Conservation (phyloP, 192 early-diverging fungal species). For the Podila verticillata region DNA sequence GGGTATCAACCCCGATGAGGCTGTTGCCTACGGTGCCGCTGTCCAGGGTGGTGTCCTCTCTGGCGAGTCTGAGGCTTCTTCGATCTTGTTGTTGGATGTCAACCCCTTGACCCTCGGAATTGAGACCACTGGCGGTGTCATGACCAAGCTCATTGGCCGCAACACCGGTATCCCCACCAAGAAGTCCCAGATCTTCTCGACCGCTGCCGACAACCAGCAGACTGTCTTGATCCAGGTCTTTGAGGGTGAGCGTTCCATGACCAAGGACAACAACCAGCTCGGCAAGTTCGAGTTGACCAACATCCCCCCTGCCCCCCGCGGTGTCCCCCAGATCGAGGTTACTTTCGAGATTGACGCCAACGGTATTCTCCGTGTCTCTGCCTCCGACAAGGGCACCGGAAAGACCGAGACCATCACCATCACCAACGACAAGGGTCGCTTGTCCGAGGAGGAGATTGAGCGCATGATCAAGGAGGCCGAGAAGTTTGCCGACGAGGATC, state of each 20-base stretch:
- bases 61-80: conserved; percentile 71
- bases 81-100: conserved; percentile 90
- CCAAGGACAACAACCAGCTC: conserved; percentile 98
- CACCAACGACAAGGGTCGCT: conserved; percentile 96
- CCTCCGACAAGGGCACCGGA: conserved; percentile 95
- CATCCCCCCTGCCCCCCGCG: conserved; percentile 94
- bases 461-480: conserved; percentile 98
- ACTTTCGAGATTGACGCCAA: conserved; percentile 96
- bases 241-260: conserved; percentile 96
- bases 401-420: conserved; percentile 97
- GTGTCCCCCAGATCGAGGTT: conserved; percentile 97
- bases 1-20: conserved; percentile 99
- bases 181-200: conserved; percentile 99
- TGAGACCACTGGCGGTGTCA: conserved; percentile 97
- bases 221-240: conserved; percentile 96
- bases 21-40: conserved; percentile 97
- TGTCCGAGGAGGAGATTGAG: conserved; percentile 95
- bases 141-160: conserved; percentile 94
- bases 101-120: conserved; percentile 98
- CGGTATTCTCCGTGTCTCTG: conserved; percentile 94
- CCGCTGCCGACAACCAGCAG: conserved; percentile 97
- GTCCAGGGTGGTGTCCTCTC: conserved; percentile 93
- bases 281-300: conserved; percentile 97
- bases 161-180: conserved; percentile 96
- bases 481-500: conserved; percentile 92